A percentile compares a stretch with the other conserved stretches of the same genome.
Evolutionary conservation across 1,139 yeast species (phyloP).

Genomic region (Diutina mesorugosa): DNA sequence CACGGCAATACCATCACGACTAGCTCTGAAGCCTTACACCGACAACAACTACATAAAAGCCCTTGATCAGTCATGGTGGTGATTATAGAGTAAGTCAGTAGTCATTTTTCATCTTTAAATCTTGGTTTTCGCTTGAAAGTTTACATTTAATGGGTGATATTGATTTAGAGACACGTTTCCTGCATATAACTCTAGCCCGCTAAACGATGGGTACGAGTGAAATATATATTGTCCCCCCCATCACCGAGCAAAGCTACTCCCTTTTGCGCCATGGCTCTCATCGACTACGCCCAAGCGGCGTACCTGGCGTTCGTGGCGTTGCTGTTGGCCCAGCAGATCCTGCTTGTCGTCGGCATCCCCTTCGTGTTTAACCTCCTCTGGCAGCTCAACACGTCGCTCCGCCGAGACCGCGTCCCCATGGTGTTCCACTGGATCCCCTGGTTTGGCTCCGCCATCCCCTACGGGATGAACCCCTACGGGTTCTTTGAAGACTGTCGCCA

Average conservation of each 20-base stretch:
- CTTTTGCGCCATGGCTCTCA: conserved; percentile 15
- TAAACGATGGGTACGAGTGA: background rate
- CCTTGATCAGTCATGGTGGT: too few species aligned
- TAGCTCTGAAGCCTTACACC: too few species aligned
- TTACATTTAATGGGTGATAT: too few species aligned
- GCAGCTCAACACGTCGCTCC: conserved; percentile 60
- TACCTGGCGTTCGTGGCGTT: conserved; percentile 15
- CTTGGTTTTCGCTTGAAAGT: too few species aligned
- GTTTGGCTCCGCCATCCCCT: conserved; percentile 81
- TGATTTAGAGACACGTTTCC: background rate
- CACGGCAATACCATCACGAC: too few species aligned
- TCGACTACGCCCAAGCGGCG: conserved; percentile 12
- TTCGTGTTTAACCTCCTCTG: conserved; percentile 49
- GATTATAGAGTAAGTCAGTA: too few species aligned
- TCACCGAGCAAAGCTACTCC: background rate
- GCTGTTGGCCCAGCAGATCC: conserved; percentile 18
- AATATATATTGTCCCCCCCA: background rate
- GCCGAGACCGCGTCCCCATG: conserved; percentile 76
- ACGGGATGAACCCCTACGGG: conserved; percentile 88
- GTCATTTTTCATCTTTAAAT: too few species aligned
- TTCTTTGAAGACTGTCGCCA: conserved; percentile 69
- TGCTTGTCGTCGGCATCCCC: conserved; percentile 22
- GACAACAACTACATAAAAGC: too few species aligned
- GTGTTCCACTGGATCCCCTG: conserved; percentile 93
- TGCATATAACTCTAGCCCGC: background rate